phyloP scores from a whole-genome alignment of 2,329 filamentous ascomycete genomes.

The Fonsecaea pedrosoi region DNA sequence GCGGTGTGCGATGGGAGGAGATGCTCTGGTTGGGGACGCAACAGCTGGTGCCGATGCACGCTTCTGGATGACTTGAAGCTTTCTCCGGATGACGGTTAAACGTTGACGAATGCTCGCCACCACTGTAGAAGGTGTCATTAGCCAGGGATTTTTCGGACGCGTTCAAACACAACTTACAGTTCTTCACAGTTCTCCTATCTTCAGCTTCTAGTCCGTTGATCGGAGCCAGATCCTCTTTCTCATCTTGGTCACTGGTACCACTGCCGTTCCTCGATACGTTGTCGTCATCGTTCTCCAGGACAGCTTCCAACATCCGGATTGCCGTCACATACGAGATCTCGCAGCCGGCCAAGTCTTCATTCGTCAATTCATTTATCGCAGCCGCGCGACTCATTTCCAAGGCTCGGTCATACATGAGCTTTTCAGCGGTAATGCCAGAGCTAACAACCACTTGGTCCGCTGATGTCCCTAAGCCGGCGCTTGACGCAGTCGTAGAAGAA shows the following conservation, averaged over 20 bases:
- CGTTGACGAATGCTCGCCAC: slow-evolving; percentile 58
- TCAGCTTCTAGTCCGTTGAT: slow-evolving; percentile 55
- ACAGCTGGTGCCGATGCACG: slow-evolving; percentile 51
- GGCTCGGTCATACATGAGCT: slow-evolving; percentile 96
- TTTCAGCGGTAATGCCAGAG: slow-evolving; percentile 90
- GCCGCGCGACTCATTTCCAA: slow-evolving; percentile 95
- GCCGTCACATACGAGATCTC: slow-evolving; percentile 93
- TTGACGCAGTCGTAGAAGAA: slow-evolving; percentile 63
- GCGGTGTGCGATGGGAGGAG: slow-evolving; percentile 38
- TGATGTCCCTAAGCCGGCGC: slow-evolving; percentile 66
- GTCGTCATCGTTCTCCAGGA: slow-evolving; percentile 80
- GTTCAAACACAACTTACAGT: slow-evolving; percentile 51
- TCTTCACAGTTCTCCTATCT: slow-evolving; percentile 57
- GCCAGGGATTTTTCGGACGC: slow-evolving; percentile 37
- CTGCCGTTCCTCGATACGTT: slow-evolving; percentile 42
- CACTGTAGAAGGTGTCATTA: slow-evolving; percentile 43
- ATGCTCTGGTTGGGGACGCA: slow-evolving; percentile 37
- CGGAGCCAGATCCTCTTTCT: slow-evolving; percentile 46
- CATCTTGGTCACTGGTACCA: slow-evolving; percentile 40
- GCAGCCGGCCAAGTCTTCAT: slow-evolving; percentile 84
- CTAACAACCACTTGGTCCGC: slow-evolving; percentile 83
- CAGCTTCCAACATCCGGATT: slow-evolving; percentile 91
- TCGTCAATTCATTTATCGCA: slow-evolving; percentile 93
- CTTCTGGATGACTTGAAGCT: slow-evolving; percentile 56
- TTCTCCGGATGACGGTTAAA: slow-evolving; percentile 56